phyloP scores from a whole-genome alignment of 768 basidiomycete genomes.

The Gymnopilus dilepis region DNA sequence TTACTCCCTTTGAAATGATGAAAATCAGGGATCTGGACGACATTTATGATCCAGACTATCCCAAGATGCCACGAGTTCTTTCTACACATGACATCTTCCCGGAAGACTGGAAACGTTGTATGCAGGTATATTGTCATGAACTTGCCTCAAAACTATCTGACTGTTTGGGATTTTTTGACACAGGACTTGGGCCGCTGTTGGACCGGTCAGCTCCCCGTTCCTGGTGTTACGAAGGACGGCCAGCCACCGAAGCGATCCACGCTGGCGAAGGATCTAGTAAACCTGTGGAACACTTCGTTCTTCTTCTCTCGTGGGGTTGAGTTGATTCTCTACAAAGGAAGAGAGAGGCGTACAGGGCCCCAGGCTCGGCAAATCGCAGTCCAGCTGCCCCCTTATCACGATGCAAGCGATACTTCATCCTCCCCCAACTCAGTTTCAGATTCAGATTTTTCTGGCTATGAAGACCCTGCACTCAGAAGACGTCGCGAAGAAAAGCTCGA shows the following conservation, averaged over 20 bases:
- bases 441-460: slow-evolving; percentile 46
- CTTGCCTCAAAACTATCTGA: background rate
- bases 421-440: slow-evolving; percentile 44
- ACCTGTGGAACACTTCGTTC: slow-evolving; percentile 82
- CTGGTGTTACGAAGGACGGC: slow-evolving; percentile 51
- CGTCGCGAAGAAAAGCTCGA: slow-evolving; percentile 63
- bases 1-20: slow-evolving; percentile 70
- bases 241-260: slow-evolving; percentile 60
- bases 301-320: slow-evolving; percentile 80
- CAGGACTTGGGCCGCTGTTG: slow-evolving; percentile 80
- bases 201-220: slow-evolving; percentile 76
- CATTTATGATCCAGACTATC: slow-evolving; percentile 60
- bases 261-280: slow-evolving; percentile 72
- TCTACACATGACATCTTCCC: slow-evolving; percentile 77
- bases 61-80: slow-evolving; percentile 75
- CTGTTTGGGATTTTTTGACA: background rate
- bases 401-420: slow-evolving; percentile 46
- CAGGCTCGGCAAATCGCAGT: slow-evolving; percentile 59
- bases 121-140: slow-evolving; percentile 57
- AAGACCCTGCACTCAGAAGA: slow-evolving; percentile 47
- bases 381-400: slow-evolving; percentile 53
- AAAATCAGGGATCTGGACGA: slow-evolving; percentile 82
- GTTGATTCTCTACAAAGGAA: slow-evolving; percentile 79
- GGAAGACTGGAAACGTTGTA: slow-evolving; percentile 82
- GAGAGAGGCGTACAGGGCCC: slow-evolving; percentile 75